Base-by-base conservation (phyloP, 2,329 filamentous ascomycete species). In the Aureobasidium sp. region DNA sequence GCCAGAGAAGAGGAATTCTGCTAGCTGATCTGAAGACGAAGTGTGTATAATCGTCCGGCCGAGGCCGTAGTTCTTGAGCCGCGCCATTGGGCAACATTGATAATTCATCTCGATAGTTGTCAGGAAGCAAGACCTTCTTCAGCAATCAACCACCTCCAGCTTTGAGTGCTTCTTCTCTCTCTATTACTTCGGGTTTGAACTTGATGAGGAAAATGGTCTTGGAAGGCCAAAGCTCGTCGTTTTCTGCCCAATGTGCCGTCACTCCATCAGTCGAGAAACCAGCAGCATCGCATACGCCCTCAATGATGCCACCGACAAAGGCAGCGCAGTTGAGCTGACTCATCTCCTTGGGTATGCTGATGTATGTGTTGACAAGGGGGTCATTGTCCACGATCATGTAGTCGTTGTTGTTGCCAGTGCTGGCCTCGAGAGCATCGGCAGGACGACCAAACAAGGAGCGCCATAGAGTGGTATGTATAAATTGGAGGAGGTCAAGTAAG, bases 301-400 rank as follows among this genome's bases (percentile, higher is more conserved):
- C 94, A 62, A 99, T 87, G 65, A 99, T 89, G 19, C 94, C 94
- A 0, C 94, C 94, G 22, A 96, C 91, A 72, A 90, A 99, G 11
- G 94, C 94, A 19, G 93, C 94, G 75, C 93, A 97, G 75, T 97
- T 97, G 70, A 99, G 81, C 82, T 94, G 90, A 76, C 84, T 91
- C 90, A 99, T 96, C 77, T 99, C 94, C 70, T 88, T 88, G 17
- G 94, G 94, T 59, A 97, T 88, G 69, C 86, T 91, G 71, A 99
- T 89, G 77, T 94, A 97, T 65, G 88, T 87, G 76, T 97, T 97
- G 42, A 97, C 93, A 56, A 97, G 81, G 24, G 94, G 94, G 73
- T 97, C 94, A 76, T 99, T 97, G 77, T 99, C 94, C 69, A 92
- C 90, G 69, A 99, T 94, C 93, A 99, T 97, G 80, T 97, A 99